Evolutionary conservation across 257 asterid genomes (phyloP), one percentile per base, ranked within the genome.

Genomic region (Solanum paucissectum): DNA sequence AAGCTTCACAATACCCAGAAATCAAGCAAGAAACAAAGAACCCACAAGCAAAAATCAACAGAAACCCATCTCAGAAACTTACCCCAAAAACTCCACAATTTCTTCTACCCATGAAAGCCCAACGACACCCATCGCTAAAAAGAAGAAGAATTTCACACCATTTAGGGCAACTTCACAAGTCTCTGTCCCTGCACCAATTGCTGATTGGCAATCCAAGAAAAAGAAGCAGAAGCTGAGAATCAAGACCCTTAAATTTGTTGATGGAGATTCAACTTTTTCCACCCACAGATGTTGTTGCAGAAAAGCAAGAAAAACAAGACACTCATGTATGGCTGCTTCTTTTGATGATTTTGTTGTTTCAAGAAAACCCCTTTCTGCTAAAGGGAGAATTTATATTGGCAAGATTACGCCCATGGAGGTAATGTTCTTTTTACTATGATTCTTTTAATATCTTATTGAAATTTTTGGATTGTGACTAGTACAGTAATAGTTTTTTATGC

Each of bases 321-420:
- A 23, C 69, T 9, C 29, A 23, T 23, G 14, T 25, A 46, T 90
- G 86, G 81, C 90, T 86, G 94, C 83, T 69, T 93, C 97, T 62
- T 93, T 96, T 89, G 96, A 94, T 60, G 96, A 95, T 90, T 93
- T 93, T 90, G 97, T 94, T 60, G 96, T 94, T 93, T 92, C 97
- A 36, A 93, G 92, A 74, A 93, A 95, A 90, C 95, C 95, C 36
- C 86, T 66, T 36, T 86, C 91, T 69, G 87, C 90, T 7, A 94
- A 95, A 87, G 93, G 94, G 83, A 94, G 90, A 91, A 89, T 91
- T 86, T 95, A 94, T 83, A 92, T 88, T 75, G 92, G 90, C 29
- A 91, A 88, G 87, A 90, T 87, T 89, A 52, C 90, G 58, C 91
- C 89, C 60, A 88, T 94, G 75, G 94, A 94, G 98, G 98, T 94